Conservation (phyloP, 192 early-diverging fungal species). For the Gigaspora rosea region DNA sequence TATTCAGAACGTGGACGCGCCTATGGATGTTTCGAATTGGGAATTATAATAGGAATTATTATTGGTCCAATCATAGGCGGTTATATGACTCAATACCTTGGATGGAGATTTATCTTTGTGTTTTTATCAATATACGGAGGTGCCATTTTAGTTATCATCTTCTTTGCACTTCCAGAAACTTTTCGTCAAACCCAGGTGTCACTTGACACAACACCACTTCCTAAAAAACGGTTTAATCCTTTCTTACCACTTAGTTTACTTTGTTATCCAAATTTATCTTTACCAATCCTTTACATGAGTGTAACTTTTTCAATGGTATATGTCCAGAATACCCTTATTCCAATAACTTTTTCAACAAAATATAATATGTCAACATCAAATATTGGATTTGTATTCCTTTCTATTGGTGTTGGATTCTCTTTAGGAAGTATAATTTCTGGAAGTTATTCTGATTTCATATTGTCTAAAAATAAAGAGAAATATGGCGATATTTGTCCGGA, state of each 20-base stretch:
- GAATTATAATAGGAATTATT: constrained; percentile 39
- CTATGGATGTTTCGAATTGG: constrained; percentile 42
- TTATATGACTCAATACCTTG: constrained; percentile 13
- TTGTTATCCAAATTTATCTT: too few species aligned
- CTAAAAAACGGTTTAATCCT: constrained; percentile 9
- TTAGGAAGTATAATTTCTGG: not conserved
- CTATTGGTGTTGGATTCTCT: constrained; percentile 3
- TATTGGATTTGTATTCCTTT: not conserved
- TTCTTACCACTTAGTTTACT: not conserved
- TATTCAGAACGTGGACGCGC: constrained; percentile 42
- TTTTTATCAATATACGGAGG: constrained; percentile 36
- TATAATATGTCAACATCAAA: not conserved
- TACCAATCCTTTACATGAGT: not conserved
- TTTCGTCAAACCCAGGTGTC: not conserved
- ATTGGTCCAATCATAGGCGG: constrained; percentile 46
- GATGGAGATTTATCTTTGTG: constrained; percentile 44
- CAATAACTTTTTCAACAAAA: not conserved
- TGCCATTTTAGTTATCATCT: constrained; percentile 9
- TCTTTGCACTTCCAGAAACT: constrained; percentile 20
- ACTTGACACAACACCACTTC: not conserved
- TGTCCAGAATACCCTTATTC: not conserved
- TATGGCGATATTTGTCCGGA: not conserved
- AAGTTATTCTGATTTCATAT: not conserved
- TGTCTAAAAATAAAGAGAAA: not conserved
- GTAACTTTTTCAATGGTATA: not conserved